Base-by-base conservation (phyloP, 768 basidiomycete genomes). In the Lactarius quietus region DNA sequence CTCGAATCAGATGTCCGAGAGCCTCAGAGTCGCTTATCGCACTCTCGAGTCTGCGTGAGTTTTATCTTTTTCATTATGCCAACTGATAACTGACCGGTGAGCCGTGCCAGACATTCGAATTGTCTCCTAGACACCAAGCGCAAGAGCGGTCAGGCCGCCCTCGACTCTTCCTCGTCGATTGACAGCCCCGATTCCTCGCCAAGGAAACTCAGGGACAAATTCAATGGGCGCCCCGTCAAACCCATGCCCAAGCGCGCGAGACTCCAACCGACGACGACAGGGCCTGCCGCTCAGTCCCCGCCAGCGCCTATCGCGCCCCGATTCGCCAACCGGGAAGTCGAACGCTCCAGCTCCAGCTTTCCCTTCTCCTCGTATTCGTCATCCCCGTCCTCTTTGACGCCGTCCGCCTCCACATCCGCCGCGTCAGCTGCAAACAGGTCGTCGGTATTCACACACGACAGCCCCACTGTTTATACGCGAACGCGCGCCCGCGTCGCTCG, bases 141-240 rank as follows among this genome's bases (percentile, higher is more conserved):
- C 31, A 61, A 15, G 29, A 58, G 56, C 9, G 57, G 45, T 23
- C 63, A 65, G 26, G 67, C 64, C 8, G 38, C 64, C 6, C 63
- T 65, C 54, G 67, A 65, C 20, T 38, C 53, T 38, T 56, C 63
- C n/a, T 0, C 51, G 7, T 43, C 38, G 39, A 59, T 18, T 20
- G n/a, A 35, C 38, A 53, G 51, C 23, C 9, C 38, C 45, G 3
- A 5, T 5, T 7, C 48, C 38, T 52, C 35, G 15, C n/a, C 54
- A 12, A 26, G 5, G 41, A 10, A 5, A 23, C 4, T 3, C 26
- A 36, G 48, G 8, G 6, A 10, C 6, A 12, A 14, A 18, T 48
- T 12, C 23, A 48, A 23, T 1, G 62, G 43, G 14, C 54, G 45
- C 18, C 51, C 31, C 17, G 33, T 64, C 51, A 59, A 54, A 31